Conservation (phyloP, 345 rosid species). For the Eucalyptus urophylla region DNA sequence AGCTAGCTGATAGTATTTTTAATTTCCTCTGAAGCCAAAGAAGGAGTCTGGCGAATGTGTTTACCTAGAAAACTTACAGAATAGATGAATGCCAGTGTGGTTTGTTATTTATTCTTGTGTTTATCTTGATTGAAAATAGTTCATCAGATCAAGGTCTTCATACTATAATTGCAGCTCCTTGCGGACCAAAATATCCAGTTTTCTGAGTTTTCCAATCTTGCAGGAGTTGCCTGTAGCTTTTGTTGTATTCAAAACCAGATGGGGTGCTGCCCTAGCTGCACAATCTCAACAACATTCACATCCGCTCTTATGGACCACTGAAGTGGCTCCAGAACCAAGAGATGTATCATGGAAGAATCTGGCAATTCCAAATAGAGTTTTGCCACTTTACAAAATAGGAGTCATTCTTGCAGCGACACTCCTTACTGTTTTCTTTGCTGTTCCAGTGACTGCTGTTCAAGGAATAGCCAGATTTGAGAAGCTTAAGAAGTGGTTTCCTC, state of each 20-base stretch:
- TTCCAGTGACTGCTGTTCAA: slow-evolving; percentile 90
- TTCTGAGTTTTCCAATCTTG: not conserved
- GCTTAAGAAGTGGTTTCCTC: slow-evolving; percentile 83
- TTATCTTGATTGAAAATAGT: not conserved
- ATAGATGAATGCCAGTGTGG: not conserved
- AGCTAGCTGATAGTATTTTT: not conserved
- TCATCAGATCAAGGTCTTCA: not conserved
- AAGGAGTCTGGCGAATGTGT: not conserved
- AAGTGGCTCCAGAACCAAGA: slow-evolving; percentile 79
- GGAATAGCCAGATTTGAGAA: slow-evolving; percentile 87
- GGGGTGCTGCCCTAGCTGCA: slow-evolving; percentile 57
- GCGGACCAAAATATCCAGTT: not conserved
- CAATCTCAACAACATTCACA: slow-evolving; percentile 83
- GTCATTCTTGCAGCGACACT: slow-evolving; percentile 65
- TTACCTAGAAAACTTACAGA: not conserved
- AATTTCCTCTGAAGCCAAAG: not conserved
- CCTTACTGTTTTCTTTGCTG: slow-evolving; percentile 76
- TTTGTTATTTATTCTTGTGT: not conserved
- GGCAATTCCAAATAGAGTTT: slow-evolving; percentile 29
- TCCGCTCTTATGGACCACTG: slow-evolving; percentile 67
- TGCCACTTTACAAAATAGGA: slow-evolving; percentile 52
- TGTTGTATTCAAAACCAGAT: slow-evolving; percentile 66
- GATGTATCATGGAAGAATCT: slow-evolving; percentile 78
- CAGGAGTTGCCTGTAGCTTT: slow-evolving; percentile 85
- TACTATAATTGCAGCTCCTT: not conserved